Evolutionary conservation across 331 rosid genomes (phyloP).

Genomic region (Acacia concinna): DNA sequence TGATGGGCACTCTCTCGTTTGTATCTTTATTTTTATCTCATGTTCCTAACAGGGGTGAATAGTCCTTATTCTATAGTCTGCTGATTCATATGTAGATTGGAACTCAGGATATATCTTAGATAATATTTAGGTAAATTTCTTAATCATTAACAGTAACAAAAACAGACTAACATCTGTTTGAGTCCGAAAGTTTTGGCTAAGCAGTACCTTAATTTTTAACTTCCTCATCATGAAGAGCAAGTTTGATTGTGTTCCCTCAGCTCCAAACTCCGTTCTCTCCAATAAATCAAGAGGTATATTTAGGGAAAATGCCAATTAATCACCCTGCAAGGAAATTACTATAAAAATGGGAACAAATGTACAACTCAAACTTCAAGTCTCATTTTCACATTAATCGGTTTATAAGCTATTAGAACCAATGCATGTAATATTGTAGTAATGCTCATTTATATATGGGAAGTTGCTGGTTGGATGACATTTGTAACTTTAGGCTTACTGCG

Average conservation of each 20-base stretch:
- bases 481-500: too few relatives aligned
- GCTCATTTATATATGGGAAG: too few relatives aligned
- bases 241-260: neutral
- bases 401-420: too few relatives aligned
- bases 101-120: neutral
- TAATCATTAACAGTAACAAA: neutral
- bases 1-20: slow-evolving; percentile 44
- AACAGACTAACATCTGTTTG: neutral
- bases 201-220: neutral
- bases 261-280: neutral
- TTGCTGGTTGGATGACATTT: too few relatives aligned
- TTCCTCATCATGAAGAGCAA: neutral
- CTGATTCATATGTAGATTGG: slow-evolving; percentile 2
- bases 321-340: neutral
- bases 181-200: neutral
- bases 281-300: neutral
- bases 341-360: neutral
- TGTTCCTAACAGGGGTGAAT: slow-evolving; percentile 41
- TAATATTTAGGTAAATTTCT: neutral
- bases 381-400: neutral
- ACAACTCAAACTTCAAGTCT: neutral
- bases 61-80: slow-evolving; percentile 51
- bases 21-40: neutral
- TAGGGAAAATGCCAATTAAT: neutral
- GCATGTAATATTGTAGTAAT: neutral